phyloP scores from a whole-genome alignment of 371 early-diverging fungal genomes.

The Haplosporangium sp. region DNA sequence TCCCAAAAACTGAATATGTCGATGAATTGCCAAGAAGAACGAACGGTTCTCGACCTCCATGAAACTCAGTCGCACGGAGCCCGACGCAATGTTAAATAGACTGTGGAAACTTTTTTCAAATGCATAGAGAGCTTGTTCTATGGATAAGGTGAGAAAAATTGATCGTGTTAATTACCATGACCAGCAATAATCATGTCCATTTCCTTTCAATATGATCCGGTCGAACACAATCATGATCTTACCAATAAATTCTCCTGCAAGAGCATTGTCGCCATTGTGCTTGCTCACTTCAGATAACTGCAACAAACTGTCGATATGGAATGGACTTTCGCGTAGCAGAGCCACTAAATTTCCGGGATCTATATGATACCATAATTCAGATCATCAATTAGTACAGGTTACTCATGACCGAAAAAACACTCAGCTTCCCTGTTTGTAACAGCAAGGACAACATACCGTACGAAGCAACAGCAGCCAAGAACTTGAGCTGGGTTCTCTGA shows the following conservation, averaged over 20 bases:
- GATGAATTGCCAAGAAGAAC: slow-evolving; percentile 84
- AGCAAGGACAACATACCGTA: slow-evolving; percentile 57
- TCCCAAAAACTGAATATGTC: slow-evolving; percentile 86
- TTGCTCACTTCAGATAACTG: slow-evolving; percentile 88
- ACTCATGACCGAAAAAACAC: neutral
- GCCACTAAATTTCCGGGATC: slow-evolving; percentile 80
- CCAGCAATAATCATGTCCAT: neutral
- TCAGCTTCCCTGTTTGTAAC: neutral
- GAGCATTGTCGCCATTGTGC: slow-evolving; percentile 80
- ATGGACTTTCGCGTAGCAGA: slow-evolving; percentile 81
- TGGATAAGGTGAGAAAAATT: neutral
- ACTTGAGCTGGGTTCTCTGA: slow-evolving; percentile 77
- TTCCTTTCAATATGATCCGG: too few species aligned
- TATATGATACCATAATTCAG: slow-evolving; percentile 5
- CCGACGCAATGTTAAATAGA: slow-evolving; percentile 77
- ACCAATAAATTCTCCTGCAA: slow-evolving; percentile 83
- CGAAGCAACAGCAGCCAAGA: slow-evolving; percentile 75
- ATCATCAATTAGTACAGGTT: neutral
- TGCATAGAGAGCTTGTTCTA: slow-evolving; percentile 84
- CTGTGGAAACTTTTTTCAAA: slow-evolving; percentile 89
- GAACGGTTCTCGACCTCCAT: slow-evolving; percentile 81
- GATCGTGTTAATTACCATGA: neutral
- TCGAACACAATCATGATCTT: neutral
- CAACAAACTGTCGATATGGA: slow-evolving; percentile 86
- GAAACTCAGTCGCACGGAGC: slow-evolving; percentile 77